Evolutionary conservation across 2,329 filamentous ascomycete species (phyloP), one percentile per base, ranked within the genome.

Genomic region (Zymoseptoria pseudotritici): DNA sequence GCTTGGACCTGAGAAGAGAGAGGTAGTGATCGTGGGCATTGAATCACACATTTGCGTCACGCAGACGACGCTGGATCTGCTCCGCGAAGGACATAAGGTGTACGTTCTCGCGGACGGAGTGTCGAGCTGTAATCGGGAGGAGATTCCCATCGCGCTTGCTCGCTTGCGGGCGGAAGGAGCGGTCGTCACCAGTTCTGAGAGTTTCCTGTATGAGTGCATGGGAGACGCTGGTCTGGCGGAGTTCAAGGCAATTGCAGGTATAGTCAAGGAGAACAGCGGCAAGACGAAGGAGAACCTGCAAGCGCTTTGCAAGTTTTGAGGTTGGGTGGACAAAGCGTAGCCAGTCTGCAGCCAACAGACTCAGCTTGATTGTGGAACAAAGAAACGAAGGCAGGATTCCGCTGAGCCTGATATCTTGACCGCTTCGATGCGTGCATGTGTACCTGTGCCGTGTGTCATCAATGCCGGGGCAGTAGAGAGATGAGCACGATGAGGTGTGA

Each of bases 11-110:
- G 69, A 75, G 62, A 72, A 76, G 63, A 77, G 83, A 21, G 82
- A 87, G 68, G 82, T 91, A 57, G 87, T 90, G 58, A 85, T 97
- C 63, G 87, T 96, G 17, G 93, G 93, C 46, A 96, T 97, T 72
- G 93, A 97, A 77, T 84, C 85, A 50, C 93, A 97, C 76, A 94
- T 97, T 72, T 97, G 93, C 79, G 86, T 97, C 29, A 92, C 90
- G 62, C 93, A 97, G 80, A 97, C 93, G 50, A 85, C 90, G 17
- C 80, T 97, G 50, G 93, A 97, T 77, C 78, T 96, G 54, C 78
- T 94, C 51, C 78, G 80, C 21, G 81, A 82, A 1, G 91, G 91
- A 0, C 90, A 96, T 74, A 79, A 80, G 57, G 93, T 97, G 6
- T 96, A 95, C 74, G 79, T 97, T 49, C 80, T 97, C 31, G 90